Evolutionary conservation across 345 rosid species (phyloP).

Genomic region (Triadica sebifera): DNA sequence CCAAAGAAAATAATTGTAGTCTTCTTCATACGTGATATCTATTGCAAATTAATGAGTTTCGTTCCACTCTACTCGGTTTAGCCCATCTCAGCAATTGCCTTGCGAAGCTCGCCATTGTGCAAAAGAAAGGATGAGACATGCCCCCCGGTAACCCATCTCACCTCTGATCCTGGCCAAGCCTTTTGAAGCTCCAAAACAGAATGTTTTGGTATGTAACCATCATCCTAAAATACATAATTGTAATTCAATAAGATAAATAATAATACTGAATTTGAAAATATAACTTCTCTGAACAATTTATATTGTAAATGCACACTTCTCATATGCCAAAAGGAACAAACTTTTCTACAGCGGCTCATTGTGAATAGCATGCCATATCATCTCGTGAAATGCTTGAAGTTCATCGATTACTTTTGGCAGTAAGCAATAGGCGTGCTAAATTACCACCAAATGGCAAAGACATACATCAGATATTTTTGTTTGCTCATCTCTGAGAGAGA

Average conservation of each 20-base stretch:
- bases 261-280: not conserved
- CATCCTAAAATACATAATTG: constrained; percentile 56
- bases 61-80: constrained; percentile 79
- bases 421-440: not conserved
- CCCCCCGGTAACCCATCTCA: constrained; percentile 98
- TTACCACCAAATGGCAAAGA: not conserved
- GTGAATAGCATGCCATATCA: no score
- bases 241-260: not conserved
- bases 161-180: constrained; percentile 99
- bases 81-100: constrained; percentile 86
- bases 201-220: constrained; percentile 93
- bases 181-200: constrained; percentile 93
- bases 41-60: constrained; percentile 60
- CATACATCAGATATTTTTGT: not conserved
- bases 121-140: constrained; percentile 90
- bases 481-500: not conserved
- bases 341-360: not conserved
- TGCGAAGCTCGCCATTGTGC: constrained; percentile 75
- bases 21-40: not conserved
- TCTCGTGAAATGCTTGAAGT: not conserved
- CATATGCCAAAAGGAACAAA: not conserved
- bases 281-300: not conserved
- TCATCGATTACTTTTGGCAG: not conserved
- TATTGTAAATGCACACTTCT: not conserved
- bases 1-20: constrained; percentile 1